A percentile compares a stretch with the other conserved stretches of the same genome.
phyloP scores from a whole-genome alignment of 208 protist species.

The Trypanosoma congolense region DNA sequence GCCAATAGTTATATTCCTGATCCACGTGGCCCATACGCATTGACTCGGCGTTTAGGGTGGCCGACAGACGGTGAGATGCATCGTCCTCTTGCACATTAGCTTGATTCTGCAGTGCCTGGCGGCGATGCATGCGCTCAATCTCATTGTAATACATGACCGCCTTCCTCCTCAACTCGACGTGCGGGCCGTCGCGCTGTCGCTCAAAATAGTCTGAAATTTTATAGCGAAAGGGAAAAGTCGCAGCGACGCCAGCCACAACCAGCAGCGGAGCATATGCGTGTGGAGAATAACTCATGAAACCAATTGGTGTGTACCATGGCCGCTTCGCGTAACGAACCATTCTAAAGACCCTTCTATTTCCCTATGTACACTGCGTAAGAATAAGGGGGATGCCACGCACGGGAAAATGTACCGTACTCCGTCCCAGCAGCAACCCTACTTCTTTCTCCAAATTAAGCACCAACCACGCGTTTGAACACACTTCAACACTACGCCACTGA shows the following conservation, averaged over 20 bases:
- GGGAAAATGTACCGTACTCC: too few relatives aligned
- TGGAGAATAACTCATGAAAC: constrained; percentile 71
- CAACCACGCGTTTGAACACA: too few relatives aligned
- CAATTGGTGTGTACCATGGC: constrained; percentile 83
- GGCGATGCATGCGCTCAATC: constrained; percentile 84
- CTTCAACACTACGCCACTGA: too few relatives aligned
- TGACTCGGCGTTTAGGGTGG: constrained; percentile 39
- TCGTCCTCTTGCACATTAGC: constrained; percentile 75
- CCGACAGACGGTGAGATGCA: constrained; percentile 37
- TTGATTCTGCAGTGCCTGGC: constrained; percentile 74
- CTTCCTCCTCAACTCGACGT: constrained; percentile 68
- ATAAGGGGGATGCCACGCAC: too few relatives aligned
- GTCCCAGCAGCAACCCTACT: too few relatives aligned
- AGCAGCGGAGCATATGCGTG: constrained; percentile 57
- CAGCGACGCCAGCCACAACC: constrained; percentile 23
- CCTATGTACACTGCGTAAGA: too few relatives aligned
- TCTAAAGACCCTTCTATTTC: too few relatives aligned
- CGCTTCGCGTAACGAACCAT: constrained; percentile 85
- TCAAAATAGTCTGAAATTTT: constrained; percentile 85
- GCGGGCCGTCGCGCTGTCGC: constrained; percentile 62
- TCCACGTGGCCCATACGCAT: constrained; percentile 59
- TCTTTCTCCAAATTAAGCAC: too few relatives aligned
- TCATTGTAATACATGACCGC: constrained; percentile 85
- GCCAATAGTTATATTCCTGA: constrained; percentile 85
- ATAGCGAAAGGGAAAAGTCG: constrained; percentile 71